Base-by-base conservation (phyloP, 495 filamentous ascomycete species). In the Zalerion maritima region DNA sequence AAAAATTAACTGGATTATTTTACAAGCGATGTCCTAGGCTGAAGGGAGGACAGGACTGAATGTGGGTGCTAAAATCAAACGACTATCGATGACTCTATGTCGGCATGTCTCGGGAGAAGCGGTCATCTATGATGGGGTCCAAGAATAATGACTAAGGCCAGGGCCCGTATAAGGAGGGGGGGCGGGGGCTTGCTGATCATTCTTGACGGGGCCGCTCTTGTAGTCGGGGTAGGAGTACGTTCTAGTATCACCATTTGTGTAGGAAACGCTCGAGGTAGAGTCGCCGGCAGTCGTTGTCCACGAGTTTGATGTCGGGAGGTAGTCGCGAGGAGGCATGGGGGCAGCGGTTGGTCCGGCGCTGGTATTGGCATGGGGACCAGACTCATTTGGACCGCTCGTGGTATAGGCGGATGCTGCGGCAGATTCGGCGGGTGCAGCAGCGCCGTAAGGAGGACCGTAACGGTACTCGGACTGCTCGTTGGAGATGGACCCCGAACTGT, bases 391-490 rank as follows among this genome's bases (percentile, higher is more conserved):
- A 21, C 33, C 26, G 34, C 5, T 30, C 34, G 7, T 37, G 28
- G 37, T 40, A 40, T 9, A 8, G 8, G 8, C 21, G n/a, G 37
- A 28, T 12, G 37, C 25, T 21, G 34, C 55, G 34, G 31, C 47
- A 2, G 47, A 38, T 27, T 35, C 42, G 21, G 31, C 35, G 24
- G 42, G 38, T 5, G 48, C 35, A 13, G 43, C 28, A 11, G 34
- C 29, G 25, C 48, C 48, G 12, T 36, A 36, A 9, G 58, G 46
- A 7, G 59, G 57, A 2, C 57, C 60, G 38, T 66, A 66, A 18
- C 60, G 52, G 34, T 66, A 64, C 29, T 66, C 61, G 31, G 52
- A 46, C 6, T 54, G 31, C 58, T 62, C 18, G 39, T 54, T 56
- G 14, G 48, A 50, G 22, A 61, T 49, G 14, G 58, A 61, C 32